Evolutionary conservation across 345 rosid species (phyloP), one percentile per base, ranked within the genome.

Genomic region (Moringa oleifera): DNA sequence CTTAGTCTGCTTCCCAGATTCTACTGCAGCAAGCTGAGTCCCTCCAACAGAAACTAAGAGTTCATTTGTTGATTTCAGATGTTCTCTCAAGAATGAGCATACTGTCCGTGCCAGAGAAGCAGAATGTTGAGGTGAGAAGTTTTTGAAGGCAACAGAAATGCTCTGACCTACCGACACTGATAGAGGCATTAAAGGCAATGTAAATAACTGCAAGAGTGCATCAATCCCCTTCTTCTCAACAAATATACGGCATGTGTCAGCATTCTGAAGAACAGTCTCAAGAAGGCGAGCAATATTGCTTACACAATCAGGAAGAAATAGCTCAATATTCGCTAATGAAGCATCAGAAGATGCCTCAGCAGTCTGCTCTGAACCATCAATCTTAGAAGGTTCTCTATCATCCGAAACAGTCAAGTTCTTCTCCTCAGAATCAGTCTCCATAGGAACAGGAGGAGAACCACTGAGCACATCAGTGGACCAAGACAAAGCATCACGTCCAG

Each of bases 171-270:
- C 81, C 17, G 94, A 71, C 23, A 82, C 77, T 58, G 97, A 84
- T 55, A 86, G 73, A 52, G 96, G 97, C 96, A 88, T 79, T 58
- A 81, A 71, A 50, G 98, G 94, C 82, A 90, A 79, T 51, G 85
- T 71, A 72, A 90, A 77, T 67, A 93, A 73, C 80, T 77, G 84
- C 68, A 93, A 68, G 67, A 88, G 88, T 67, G 85, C 83, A 81
- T 93, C 96, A 62, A 88, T 81, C 54, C 98, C 98, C 75, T 86
- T 90, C 81, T 85, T 93, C 81, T 93, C 97, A 68, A 93, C 86
- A 83, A 93, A 93, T 49, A 87, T 75, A 51, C 89, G 89, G 51
- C 97, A 93, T 24, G 91, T 88, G 67, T 90, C 97, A 24, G 96
- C 94, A 82, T 93, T 90, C 79, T 93, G 97, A 78, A 93, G 96